phyloP scores from a whole-genome alignment of 2,329 filamentous ascomycete species.

The Phialemonium atrogriseum region DNA sequence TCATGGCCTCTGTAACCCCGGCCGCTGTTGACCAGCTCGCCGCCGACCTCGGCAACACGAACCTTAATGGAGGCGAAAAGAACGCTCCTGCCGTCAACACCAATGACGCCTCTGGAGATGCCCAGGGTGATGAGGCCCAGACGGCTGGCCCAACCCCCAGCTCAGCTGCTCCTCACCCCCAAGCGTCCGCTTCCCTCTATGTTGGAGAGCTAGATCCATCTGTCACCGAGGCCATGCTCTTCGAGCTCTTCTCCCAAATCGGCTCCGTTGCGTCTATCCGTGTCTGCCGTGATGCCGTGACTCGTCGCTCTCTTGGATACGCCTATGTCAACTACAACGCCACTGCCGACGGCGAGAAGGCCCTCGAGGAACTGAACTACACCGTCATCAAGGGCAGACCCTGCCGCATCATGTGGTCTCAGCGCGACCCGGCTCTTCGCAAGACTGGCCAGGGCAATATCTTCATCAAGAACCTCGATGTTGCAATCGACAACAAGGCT shows the following conservation, averaged over 20 bases:
- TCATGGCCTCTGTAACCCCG: constrained; percentile 53
- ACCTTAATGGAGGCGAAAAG: constrained; percentile 60
- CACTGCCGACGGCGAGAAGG: constrained; percentile 91
- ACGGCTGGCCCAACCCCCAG: constrained; percentile 61
- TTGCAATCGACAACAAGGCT: constrained; percentile 99
- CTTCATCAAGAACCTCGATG: constrained; percentile 99
- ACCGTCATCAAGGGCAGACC: constrained; percentile 97
- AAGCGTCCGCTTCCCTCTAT: constrained; percentile 96
- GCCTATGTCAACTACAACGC: constrained; percentile 99
- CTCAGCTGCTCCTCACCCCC: constrained; percentile 69
- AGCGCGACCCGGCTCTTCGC: constrained; percentile 96
- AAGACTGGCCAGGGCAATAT: constrained; percentile 99
- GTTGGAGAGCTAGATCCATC: constrained; percentile 96
- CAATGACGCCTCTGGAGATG: constrained; percentile 47
- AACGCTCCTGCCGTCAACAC: constrained; percentile 67
- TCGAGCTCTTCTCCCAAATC: constrained; percentile 99
- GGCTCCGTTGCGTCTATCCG: constrained; percentile 98
- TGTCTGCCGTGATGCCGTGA: constrained; percentile 98
- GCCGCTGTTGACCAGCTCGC: constrained; percentile 72
- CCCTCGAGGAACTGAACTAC: constrained; percentile 98
- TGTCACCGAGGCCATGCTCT: constrained; percentile 99
- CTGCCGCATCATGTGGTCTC: constrained; percentile 99
- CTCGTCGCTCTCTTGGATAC: constrained; percentile 95
- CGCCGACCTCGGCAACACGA: constrained; percentile 65
- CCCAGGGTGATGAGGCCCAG: constrained; percentile 49